phyloP scores from a whole-genome alignment of 148 eudicot species.

The Arbutus unedo region DNA sequence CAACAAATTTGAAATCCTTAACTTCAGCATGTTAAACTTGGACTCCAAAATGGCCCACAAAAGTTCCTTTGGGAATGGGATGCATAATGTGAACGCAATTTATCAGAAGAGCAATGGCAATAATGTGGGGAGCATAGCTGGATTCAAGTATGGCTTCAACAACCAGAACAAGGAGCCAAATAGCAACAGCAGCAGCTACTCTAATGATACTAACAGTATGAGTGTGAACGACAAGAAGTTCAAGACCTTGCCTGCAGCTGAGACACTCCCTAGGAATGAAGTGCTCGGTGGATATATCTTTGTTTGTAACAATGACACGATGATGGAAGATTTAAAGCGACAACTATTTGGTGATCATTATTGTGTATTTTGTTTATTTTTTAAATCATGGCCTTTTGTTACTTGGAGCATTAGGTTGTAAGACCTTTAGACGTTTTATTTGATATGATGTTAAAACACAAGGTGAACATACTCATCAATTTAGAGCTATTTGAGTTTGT shows the following conservation, averaged over 20 bases:
- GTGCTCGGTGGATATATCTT: conserved; percentile 96
- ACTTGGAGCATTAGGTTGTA: background rate
- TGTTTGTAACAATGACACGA: conserved; percentile 86
- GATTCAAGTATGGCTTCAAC: conserved; percentile 51
- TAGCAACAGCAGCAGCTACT: conserved; percentile 29
- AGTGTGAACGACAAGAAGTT: conserved; percentile 71
- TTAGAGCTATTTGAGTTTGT: background rate
- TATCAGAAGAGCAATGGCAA: conserved; percentile 57
- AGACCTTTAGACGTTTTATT: background rate
- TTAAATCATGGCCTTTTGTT: background rate
- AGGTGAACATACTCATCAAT: background rate
- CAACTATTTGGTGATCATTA: conserved; percentile 73
- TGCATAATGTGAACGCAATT: conserved; percentile 54
- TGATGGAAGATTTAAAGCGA: conserved; percentile 77
- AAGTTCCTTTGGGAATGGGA: conserved; percentile 45
- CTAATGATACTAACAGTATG: conserved; percentile 40
- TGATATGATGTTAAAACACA: background rate
- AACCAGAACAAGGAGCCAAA: conserved; percentile 51
- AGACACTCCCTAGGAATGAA: conserved; percentile 91
- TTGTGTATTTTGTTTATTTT: background rate
- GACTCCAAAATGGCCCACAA: conserved; percentile 55
- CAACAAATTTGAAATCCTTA: conserved; percentile 74
- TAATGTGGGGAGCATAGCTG: conserved; percentile 45
- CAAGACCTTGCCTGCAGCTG: conserved; percentile 96
- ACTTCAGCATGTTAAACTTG: conserved; percentile 77